Conservation (phyloP, 805 yeast species). For the Zygoascus ofunaensis region DNA sequence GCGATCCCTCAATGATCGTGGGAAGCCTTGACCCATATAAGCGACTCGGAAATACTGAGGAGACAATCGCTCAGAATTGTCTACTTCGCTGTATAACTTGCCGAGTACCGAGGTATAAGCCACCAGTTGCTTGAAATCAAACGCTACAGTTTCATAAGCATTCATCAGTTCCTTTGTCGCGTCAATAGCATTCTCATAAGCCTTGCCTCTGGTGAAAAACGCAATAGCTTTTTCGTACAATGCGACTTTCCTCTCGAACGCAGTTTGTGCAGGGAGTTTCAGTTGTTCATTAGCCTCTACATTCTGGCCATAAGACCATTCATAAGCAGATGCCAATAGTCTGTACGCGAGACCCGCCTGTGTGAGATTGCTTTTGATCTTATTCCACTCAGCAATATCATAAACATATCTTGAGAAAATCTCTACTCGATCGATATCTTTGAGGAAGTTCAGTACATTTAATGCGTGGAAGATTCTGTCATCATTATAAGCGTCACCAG, state of each 20-base stretch:
- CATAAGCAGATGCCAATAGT: conserved; percentile 63
- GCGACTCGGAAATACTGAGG: conserved; percentile 74
- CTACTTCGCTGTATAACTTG: conserved; percentile 56
- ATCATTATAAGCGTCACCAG: conserved; percentile 75
- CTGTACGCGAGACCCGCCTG: conserved; percentile 82
- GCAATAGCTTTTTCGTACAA: conserved; percentile 61
- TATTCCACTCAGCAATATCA: conserved; percentile 59
- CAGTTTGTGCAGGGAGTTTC: conserved; percentile 66
- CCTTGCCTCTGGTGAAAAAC: conserved; percentile 59
- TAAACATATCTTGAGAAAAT: conserved; percentile 69
- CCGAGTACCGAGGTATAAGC: conserved; percentile 61
- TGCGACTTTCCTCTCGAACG: conserved; percentile 72
- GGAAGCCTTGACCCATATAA: conserved; percentile 80
- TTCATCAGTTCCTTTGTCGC: conserved; percentile 67
- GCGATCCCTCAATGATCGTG: conserved; percentile 62
- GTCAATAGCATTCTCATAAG: conserved; percentile 72
- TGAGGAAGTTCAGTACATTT: conserved; percentile 64
- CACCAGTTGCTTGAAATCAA: conserved; percentile 68
- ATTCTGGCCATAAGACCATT: conserved; percentile 46
- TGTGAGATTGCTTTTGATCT: conserved; percentile 51
- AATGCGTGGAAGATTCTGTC: conserved; percentile 75
- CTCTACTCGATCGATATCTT: conserved; percentile 72
- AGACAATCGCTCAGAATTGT: conserved; percentile 58
- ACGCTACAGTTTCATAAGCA: conserved; percentile 62
- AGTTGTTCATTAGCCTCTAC: conserved; percentile 56